Percentiles rank a stretch among this genome's conserved stretches.
These are phyloP conservation scores for Erodium maritimum DNA, from an alignment of 345 rosid species.

Conservation along the genomic window DNA sequence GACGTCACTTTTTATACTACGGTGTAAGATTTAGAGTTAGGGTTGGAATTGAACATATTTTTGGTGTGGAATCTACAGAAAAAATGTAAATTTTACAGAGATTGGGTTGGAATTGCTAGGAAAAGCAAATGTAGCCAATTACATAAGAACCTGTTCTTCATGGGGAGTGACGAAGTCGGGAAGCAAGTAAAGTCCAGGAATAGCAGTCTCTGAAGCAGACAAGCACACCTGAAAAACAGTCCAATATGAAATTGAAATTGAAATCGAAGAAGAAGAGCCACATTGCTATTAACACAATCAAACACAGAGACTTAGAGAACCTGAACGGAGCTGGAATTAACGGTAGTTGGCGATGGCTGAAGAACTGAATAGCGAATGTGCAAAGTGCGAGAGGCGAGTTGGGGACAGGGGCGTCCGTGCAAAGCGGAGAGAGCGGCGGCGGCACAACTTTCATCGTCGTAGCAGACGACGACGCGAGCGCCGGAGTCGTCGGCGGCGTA, in stretches of 20 bases:
- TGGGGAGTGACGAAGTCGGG: slow-evolving; percentile 47
- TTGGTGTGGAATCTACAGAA: too few species aligned
- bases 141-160: slow-evolving; percentile 56
- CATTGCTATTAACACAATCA: background rate
- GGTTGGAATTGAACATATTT: too few species aligned
- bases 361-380: slow-evolving; percentile 65
- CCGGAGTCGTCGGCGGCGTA: slow-evolving; percentile 83
- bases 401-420: slow-evolving; percentile 43
- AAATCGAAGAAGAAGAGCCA: background rate
- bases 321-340: background rate
- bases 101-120: background rate
- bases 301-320: background rate
- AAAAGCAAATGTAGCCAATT: background rate
- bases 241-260: slow-evolving; percentile 23
- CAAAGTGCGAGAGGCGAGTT: slow-evolving; percentile 51
- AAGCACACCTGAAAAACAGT: slow-evolving; percentile 34
- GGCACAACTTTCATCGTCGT: slow-evolving; percentile 34
- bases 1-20: too few species aligned
- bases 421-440: slow-evolving; percentile 46
- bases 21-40: too few species aligned
- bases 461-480: slow-evolving; percentile 69
- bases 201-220: slow-evolving; percentile 50
- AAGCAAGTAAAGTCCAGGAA: slow-evolving; percentile 64
- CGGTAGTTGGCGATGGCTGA: slow-evolving; percentile 18
- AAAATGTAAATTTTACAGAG: too few species aligned